phyloP scores from a whole-genome alignment of 225 moss, liverwort and hornwort species.

The Sphagnum contortum region DNA sequence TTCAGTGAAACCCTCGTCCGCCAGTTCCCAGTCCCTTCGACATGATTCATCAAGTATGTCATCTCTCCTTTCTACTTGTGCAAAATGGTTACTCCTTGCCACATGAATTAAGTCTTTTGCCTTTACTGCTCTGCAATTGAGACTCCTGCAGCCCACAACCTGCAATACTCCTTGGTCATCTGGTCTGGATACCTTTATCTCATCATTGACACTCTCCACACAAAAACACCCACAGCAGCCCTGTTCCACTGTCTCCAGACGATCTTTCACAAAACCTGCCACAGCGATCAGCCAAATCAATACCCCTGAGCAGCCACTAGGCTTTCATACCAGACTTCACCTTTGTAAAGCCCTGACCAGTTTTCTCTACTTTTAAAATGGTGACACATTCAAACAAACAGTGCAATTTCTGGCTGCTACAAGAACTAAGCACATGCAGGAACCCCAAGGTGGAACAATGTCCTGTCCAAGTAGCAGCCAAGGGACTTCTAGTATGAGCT shows the following conservation, averaged over 20 bases:
- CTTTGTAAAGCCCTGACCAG: not conserved
- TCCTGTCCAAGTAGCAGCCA: too few species aligned
- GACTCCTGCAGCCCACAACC: slow-evolving; percentile 36
- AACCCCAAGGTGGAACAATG: too few species aligned
- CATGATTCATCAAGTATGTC: slow-evolving; percentile 17
- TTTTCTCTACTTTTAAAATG: not conserved
- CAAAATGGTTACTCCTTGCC: slow-evolving; percentile 61
- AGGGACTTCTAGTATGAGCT: too few species aligned
- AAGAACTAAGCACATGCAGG: too few species aligned
- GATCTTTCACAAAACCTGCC: slow-evolving; percentile 14
- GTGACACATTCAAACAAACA: too few species aligned
- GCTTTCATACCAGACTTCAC: too few species aligned
- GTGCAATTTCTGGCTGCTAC: too few species aligned
- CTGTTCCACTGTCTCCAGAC: slow-evolving; percentile 7
- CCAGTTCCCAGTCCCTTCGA: slow-evolving; percentile 42
- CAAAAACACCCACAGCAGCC: slow-evolving; percentile 31
- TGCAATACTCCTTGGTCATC: slow-evolving; percentile 9
- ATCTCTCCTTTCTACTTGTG: slow-evolving; percentile 31
- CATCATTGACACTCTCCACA: slow-evolving; percentile 13
- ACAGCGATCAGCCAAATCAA: not conserved
- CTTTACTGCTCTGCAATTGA: slow-evolving; percentile 41
- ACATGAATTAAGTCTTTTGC: slow-evolving; percentile 39
- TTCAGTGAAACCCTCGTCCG: slow-evolving; percentile 20
- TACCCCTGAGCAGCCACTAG: not conserved
- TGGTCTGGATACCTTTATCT: slow-evolving; percentile 7